A percentile compares a stretch with the other conserved stretches of the same genome.
Evolutionary conservation across 2,329 filamentous ascomycete genomes (phyloP).

Genomic region (Piedraia hortae): DNA sequence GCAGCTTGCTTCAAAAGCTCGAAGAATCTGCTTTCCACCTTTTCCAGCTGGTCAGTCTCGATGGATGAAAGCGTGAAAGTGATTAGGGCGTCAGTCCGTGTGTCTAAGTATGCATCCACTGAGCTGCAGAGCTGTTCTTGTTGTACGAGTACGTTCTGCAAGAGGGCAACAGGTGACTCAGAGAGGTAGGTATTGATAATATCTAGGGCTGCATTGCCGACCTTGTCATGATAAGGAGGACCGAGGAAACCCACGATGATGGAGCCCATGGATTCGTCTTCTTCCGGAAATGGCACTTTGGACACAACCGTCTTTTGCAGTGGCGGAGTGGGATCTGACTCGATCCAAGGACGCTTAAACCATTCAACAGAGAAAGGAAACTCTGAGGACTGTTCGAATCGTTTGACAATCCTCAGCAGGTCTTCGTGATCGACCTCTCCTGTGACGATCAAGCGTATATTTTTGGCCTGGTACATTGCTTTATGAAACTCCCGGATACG

Average conservation of each 20-base stretch:
- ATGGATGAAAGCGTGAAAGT: slow-evolving; percentile 71
- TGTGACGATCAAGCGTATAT: slow-evolving; percentile 73
- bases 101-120: slow-evolving; percentile 52
- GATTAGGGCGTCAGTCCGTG: slow-evolving; percentile 55
- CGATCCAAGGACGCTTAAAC: slow-evolving; percentile 73
- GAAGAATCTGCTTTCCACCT: slow-evolving; percentile 65
- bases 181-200: slow-evolving; percentile 66
- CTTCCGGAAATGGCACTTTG: slow-evolving; percentile 76
- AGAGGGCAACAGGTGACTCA: slow-evolving; percentile 70
- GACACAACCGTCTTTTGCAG: slow-evolving; percentile 47
- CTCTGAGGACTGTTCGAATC: slow-evolving; percentile 68
- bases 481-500: slow-evolving; percentile 84
- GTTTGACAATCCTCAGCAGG: slow-evolving; percentile 53
- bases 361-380: too few relatives aligned
- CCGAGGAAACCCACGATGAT: slow-evolving; percentile 69
- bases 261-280: slow-evolving; percentile 82
- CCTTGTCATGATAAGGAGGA: slow-evolving; percentile 42
- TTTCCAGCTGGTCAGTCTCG: slow-evolving; percentile 54
- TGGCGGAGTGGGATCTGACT: slow-evolving; percentile 50
- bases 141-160: slow-evolving; percentile 82
- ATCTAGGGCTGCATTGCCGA: slow-evolving; percentile 39
- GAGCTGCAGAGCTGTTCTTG: slow-evolving; percentile 76
- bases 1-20: slow-evolving; percentile 59
- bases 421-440: slow-evolving; percentile 68
- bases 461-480: slow-evolving; percentile 95